Base-by-base conservation (phyloP, 1,139 yeast species). In the Geotrichum histeridarum region DNA sequence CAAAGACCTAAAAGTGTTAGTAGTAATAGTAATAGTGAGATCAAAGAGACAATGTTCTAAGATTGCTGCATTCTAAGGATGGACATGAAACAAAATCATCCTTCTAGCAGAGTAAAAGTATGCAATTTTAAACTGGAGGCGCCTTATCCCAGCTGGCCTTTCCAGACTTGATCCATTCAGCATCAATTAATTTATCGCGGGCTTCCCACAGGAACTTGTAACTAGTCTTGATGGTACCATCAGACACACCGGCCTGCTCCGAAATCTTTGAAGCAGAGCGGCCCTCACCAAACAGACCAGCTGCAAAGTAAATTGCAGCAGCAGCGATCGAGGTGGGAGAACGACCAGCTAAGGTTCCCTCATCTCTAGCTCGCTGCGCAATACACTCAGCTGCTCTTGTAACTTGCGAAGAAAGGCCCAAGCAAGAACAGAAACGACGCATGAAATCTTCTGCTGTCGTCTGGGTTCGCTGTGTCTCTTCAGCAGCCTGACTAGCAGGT, bases 261-360 rank as follows among this genome's bases (percentile, higher is more conserved):
- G 96, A 88, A 56, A 93, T 91, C 66, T 82, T 86, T 1, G 86
- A 74, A 1, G 96, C 94, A 8, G 87, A 76, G 38, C 76, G 67
- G 18, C 68, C 70, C 56, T 76, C 83, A 37, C 88, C 88, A 70
- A 91, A 91, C 27, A 93, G 75, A 15, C 87, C 74, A 4, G 94
- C 86, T 4, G 96, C 89, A 87, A 93, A 85, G 72, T 91, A 93
- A 52, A 93, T 93, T 2, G 95, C 96, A 0, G 98, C 95, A 8
- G 98, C 98, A 0, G 99, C 98, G 65, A 93, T 89, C 38, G 99
- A 91, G 51, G 93, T 91, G 36, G 99, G 99, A 1, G 97, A 89
- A 63, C 97, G 81, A 64, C 99, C 99, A 8, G 96, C 98, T 66
- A 93, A 77, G 32, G 94, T 95, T 53, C 97, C 97, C 58, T 86